Evolutionary conservation across 768 basidiomycete species (phyloP).

Genomic region (Leccinum longicurvipes): DNA sequence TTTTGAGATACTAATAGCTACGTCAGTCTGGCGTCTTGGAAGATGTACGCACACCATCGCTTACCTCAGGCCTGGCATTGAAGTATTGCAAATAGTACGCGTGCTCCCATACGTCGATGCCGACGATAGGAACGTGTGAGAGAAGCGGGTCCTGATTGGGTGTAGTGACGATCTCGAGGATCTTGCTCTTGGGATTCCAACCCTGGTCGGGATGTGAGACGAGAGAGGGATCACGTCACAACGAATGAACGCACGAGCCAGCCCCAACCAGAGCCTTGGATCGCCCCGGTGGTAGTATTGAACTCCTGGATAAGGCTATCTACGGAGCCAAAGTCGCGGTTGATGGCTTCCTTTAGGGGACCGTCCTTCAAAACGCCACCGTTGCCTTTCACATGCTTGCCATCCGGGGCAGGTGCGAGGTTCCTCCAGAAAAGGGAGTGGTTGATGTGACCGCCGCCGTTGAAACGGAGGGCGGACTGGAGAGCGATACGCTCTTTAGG

Average conservation of each 20-base stretch:
- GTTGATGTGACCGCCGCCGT: conserved; percentile 67
- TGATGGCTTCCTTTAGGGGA: conserved; percentile 67
- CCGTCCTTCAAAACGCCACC: conserved; percentile 65
- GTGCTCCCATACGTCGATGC: conserved; percentile 95
- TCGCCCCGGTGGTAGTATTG: conserved; percentile 77
- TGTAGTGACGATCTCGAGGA: conserved; percentile 86
- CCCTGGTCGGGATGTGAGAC: conserved; percentile 45
- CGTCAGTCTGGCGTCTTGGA: not conserved
- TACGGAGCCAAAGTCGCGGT: conserved; percentile 60
- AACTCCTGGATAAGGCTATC: conserved; percentile 78
- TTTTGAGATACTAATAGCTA: conserved; percentile 58
- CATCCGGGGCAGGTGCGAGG: conserved; percentile 58
- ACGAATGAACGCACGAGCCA: conserved; percentile 70
- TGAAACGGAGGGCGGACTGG: conserved; percentile 25
- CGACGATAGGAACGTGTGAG: conserved; percentile 75
- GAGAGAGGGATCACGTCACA: not conserved
- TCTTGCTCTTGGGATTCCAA: conserved; percentile 61
- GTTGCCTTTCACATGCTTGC: conserved; percentile 52
- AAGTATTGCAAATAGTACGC: conserved; percentile 97
- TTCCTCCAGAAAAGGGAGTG: conserved; percentile 98
- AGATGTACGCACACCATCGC: conserved; percentile 28
- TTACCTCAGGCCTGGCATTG: conserved; percentile 89
- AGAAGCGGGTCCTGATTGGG: conserved; percentile 94
- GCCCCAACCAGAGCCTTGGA: conserved; percentile 96
- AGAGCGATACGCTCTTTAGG: conserved; percentile 47